These are phyloP conservation scores for Actinomortierella ambigua DNA, from an alignment of 371 early-diverging fungal species.

Conservation along the genomic window DNA sequence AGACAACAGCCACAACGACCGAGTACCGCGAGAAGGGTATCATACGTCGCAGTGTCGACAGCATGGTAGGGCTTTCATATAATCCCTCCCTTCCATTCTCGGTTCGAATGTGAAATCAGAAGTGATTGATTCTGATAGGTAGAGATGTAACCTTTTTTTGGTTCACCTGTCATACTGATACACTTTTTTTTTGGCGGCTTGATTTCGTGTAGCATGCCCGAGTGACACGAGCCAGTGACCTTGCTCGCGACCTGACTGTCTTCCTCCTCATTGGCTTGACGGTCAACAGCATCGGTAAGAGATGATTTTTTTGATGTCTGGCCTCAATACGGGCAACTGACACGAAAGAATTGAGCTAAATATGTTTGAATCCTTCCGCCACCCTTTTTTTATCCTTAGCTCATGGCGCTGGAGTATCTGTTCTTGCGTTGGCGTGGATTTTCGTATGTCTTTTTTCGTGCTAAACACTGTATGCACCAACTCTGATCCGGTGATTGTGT, in stretches of 20 bases:
- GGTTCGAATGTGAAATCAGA: not conserved
- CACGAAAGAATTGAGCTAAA: not conserved
- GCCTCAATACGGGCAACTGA: not conserved
- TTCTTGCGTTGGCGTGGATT: constrained; percentile 24
- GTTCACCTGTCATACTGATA: not conserved
- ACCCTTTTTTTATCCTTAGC: constrained; percentile 4
- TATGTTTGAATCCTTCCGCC: not conserved
- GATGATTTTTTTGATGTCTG: not conserved
- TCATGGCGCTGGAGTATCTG: constrained; percentile 8
- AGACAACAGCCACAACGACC: too few relatives aligned
- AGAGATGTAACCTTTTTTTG: not conserved
- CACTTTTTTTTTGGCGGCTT: not conserved
- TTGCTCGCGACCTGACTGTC: constrained; percentile 36
- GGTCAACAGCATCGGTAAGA: constrained; percentile 28
- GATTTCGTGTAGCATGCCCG: constrained; percentile 13
- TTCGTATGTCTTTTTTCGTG: constrained; percentile 16
- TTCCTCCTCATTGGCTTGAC: constrained; percentile 36
- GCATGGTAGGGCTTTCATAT: not conserved
- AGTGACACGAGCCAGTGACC: constrained; percentile 5
- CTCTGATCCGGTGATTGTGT: not conserved
- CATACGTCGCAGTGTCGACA: constrained; percentile 8
- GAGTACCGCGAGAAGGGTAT: not conserved
- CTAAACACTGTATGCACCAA: not conserved
- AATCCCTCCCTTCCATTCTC: not conserved
- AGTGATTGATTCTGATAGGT: not conserved